These are phyloP conservation scores for Microsporum audouinii DNA, from an alignment of 2,329 filamentous ascomycete species.

Conservation along the genomic window DNA sequence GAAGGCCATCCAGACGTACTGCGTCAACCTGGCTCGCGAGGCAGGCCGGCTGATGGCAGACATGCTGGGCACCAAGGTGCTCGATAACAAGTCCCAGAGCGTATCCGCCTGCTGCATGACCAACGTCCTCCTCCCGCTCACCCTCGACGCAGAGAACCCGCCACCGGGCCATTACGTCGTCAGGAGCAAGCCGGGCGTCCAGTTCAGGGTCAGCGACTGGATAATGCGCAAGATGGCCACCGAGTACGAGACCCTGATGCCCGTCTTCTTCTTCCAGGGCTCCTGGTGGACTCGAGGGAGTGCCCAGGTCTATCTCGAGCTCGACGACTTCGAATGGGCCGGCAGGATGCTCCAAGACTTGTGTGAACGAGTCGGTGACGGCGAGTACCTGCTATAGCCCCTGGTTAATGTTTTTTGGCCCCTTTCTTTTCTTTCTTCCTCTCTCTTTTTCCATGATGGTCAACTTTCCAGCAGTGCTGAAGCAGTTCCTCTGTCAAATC, in stretches of 20 bases:
- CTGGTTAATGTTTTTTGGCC: neutral
- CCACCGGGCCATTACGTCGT: constrained; percentile 49
- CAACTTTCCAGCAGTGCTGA: neutral
- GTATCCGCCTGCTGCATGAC: constrained; percentile 48
- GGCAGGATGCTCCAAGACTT: constrained; percentile 48
- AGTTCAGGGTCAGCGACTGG: constrained; percentile 50
- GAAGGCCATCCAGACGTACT: constrained; percentile 53
- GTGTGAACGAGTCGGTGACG: constrained; percentile 38
- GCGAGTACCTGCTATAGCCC: neutral
- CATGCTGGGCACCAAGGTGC: constrained; percentile 55
- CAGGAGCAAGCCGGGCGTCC: constrained; percentile 63
- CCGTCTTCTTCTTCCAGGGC: constrained; percentile 49
- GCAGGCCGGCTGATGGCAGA: constrained; percentile 52
- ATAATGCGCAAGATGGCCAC: constrained; percentile 43
- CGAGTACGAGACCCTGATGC: constrained; percentile 59
- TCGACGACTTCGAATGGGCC: constrained; percentile 64
- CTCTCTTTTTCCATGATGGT: neutral
- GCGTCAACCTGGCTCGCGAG: constrained; percentile 48
- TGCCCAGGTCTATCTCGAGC: constrained; percentile 72
- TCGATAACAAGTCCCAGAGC: constrained; percentile 36
- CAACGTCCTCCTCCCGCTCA: constrained; percentile 63
- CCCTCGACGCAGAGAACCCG: constrained; percentile 16
- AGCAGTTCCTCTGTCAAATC: neutral
- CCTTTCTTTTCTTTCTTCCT: neutral
- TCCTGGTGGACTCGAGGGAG: constrained; percentile 62